Evolutionary conservation across 352 stramenopile species (phyloP), one percentile per base, ranked within the genome.

Genomic region (Peronospora belbahrii): DNA sequence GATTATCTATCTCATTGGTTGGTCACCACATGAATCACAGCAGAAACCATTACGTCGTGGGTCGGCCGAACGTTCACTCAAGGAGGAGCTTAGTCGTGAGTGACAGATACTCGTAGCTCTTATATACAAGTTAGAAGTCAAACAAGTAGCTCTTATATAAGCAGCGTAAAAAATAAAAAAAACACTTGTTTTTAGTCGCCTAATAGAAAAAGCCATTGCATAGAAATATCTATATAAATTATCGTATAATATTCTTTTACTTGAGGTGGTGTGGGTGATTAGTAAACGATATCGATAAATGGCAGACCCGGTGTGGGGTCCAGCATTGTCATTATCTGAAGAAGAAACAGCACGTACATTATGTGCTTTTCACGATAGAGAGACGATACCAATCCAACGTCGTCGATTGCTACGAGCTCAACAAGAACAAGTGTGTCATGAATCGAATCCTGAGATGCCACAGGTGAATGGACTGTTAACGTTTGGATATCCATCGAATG

Each of bases 1-100:
- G 66, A 70, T 94, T 22, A 96, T 98, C 28, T 99, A 97, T 74
- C 95, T 97, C 50, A 99, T 99, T 66, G 96, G 95, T 33, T 99
- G 95, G 95, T 95, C 90, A 31, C 94, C 94, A 8, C 85, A 98
- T 67, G 74, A 85, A 17, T 97, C 85, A 23, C 95, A 99, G 67
- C 95, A 88, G 51, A 75, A 96, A 57, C 94, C 96, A 0, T 65
- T 94, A 56, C 71, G 70, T 39, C 77, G 86, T 6, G 88, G 87
- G 14, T 78, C 78, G 0, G 83, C 83, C 1, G 65, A 88, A 52
- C 63, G 69, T 25, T 94, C 82, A 11, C 62, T 94, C 23, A 27
- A 27, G 40, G 60, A 94, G 40, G 60, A 94, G 40, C 60, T 92
- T 4, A 62, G 68, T 0, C 61, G 65, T 17, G 32, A 54, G 7